Conservation (phyloP, 2,329 filamentous ascomycete species). For the Xylaria sp. region DNA sequence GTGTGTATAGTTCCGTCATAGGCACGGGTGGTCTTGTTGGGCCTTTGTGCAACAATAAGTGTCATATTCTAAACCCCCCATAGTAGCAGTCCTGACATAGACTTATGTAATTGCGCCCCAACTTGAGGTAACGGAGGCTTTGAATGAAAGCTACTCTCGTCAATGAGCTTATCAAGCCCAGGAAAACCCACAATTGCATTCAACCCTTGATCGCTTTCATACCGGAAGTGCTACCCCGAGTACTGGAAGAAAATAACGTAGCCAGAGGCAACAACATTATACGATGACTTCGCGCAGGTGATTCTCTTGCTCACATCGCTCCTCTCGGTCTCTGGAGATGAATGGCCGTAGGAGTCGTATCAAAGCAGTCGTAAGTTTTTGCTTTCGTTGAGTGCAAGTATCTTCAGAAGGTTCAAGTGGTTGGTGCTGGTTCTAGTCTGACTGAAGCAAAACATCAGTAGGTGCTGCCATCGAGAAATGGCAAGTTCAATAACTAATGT, state of each 20-base stretch:
- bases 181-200: conserved; percentile 34
- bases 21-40: no score
- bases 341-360: conserved; percentile 45
- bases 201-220: conserved; percentile 17
- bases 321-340: conserved; percentile 35
- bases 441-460: conserved; percentile 51
- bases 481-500: conserved; percentile 41
- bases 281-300: conserved; percentile 48
- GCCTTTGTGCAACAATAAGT: no score
- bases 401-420: conserved; percentile 41
- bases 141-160: conserved; percentile 32
- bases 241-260: conserved; percentile 52
- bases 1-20: no score
- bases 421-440: conserved; percentile 45
- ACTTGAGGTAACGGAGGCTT: conserved; percentile 24
- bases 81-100: no score
- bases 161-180: conserved; percentile 35
- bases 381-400: conserved; percentile 41
- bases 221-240: conserved; percentile 44
- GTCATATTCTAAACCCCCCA: no score
- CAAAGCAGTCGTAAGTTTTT: conserved; percentile 42
- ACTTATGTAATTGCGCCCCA: conserved; percentile 27
- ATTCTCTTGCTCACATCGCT: conserved; percentile 43
- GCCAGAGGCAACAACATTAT: conserved; percentile 49
- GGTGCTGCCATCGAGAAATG: conserved; percentile 49